Conservation (phyloP, 2,329 filamentous ascomycete genomes). For the Bipolaris cookei region DNA sequence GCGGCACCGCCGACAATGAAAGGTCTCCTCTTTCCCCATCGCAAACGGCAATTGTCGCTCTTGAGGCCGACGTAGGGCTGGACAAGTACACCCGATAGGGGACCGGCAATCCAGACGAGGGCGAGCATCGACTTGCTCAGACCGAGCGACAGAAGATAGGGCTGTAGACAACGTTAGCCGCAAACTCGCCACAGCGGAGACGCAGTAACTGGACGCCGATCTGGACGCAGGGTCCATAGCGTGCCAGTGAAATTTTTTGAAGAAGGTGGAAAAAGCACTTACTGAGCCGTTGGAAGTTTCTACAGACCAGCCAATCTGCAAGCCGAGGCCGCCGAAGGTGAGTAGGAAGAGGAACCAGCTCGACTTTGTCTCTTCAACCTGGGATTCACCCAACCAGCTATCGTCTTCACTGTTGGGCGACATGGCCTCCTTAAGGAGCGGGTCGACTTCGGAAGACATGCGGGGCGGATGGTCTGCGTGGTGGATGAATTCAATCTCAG, state of each 20-base stretch:
- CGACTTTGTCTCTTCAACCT: conserved; percentile 73
- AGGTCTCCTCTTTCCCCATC: conserved; percentile 59
- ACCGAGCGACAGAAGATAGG: conserved; percentile 60
- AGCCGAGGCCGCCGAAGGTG: conserved; percentile 81
- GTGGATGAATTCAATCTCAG: conserved; percentile 38
- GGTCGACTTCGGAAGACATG: conserved; percentile 41
- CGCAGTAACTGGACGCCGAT: background rate
- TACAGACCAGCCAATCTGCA: conserved; percentile 96
- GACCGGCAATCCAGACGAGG: conserved; percentile 63
- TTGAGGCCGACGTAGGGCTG: conserved; percentile 62
- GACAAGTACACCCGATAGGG: conserved; percentile 59
- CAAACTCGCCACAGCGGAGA: background rate
- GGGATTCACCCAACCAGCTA: conserved; percentile 52
- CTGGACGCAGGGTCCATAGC: conserved; percentile 12
- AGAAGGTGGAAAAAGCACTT: conserved; percentile 35
- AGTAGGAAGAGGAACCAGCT: conserved; percentile 84
- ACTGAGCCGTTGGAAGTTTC: conserved; percentile 90
- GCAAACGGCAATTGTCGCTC: conserved; percentile 58
- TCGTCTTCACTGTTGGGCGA: conserved; percentile 43
- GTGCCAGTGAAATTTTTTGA: background rate
- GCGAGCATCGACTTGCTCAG: conserved; percentile 60
- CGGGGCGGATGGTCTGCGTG: conserved; percentile 46
- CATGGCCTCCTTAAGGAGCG: conserved; percentile 42
- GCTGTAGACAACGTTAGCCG: conserved; percentile 38
- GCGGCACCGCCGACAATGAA: conserved; percentile 60